Evolutionary conservation across 345 rosid species (phyloP).

Genomic region (Gynandropsis gynandra): DNA sequence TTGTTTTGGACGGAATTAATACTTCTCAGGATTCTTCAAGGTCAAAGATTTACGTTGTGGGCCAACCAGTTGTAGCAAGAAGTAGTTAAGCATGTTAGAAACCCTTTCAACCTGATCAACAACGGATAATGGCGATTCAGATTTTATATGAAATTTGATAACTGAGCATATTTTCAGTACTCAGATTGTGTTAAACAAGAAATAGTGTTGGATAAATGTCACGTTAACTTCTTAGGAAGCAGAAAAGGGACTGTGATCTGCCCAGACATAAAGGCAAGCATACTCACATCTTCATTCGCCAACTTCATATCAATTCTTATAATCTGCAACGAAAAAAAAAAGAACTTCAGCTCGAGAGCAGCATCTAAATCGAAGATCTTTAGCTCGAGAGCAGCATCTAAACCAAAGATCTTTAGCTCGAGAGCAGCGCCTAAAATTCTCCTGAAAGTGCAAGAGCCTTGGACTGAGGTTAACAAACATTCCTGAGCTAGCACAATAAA

Average conservation of each 20-base stretch:
- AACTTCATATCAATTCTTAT: slow-evolving; percentile 93
- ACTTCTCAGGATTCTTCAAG: slow-evolving; percentile 93
- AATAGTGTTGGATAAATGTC: not conserved
- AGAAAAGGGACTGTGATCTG: slow-evolving; percentile 93
- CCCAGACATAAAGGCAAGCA: slow-evolving; percentile 91
- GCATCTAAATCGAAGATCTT: not conserved
- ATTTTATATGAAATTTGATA: slow-evolving; percentile 2
- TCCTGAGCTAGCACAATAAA: slow-evolving; percentile 95
- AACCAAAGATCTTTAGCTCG: not conserved
- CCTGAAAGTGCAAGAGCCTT: slow-evolving; percentile 81
- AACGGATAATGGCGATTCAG: slow-evolving; percentile 10
- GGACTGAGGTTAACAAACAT: slow-evolving; percentile 96
- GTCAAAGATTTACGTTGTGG: slow-evolving; percentile 89
- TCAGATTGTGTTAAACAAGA: not conserved
- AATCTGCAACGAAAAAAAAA: slow-evolving; percentile 42
- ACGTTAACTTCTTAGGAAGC: slow-evolving; percentile 92
- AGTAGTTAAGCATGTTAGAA: slow-evolving; percentile 95
- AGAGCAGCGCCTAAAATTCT: slow-evolving; percentile 51
- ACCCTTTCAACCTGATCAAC: slow-evolving; percentile 78
- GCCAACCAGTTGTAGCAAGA: slow-evolving; percentile 90
- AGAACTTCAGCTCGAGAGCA: slow-evolving; percentile 1
- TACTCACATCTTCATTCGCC: slow-evolving; percentile 95
- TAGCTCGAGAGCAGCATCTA: not conserved
- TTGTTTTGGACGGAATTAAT: slow-evolving; percentile 89
- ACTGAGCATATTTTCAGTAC: not conserved